phyloP scores from a whole-genome alignment of 345 rosid species.

The Iberis pinnata region DNA sequence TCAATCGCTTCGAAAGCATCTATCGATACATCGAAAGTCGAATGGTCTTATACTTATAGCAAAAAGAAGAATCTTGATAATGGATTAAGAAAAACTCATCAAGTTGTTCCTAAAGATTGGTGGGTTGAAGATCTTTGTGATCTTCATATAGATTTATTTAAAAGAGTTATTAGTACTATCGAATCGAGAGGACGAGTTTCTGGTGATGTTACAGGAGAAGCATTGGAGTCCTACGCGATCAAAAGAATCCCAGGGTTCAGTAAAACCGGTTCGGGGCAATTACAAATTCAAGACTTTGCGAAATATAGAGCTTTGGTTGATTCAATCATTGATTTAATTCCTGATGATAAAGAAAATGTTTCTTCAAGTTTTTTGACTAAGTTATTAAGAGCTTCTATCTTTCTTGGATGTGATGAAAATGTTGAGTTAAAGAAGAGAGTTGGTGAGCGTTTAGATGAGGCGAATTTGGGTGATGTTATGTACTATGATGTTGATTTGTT shows the following conservation, averaged over 20 bases:
- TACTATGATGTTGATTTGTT: constrained; percentile 52
- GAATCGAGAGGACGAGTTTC: constrained; percentile 42
- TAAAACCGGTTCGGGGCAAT: constrained; percentile 41
- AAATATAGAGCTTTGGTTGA: constrained; percentile 51
- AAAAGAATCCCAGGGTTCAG: constrained; percentile 62
- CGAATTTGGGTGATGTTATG: constrained; percentile 42
- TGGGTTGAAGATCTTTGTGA: constrained; percentile 81
- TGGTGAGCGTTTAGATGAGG: constrained; percentile 50
- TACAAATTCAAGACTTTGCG: constrained; percentile 38
- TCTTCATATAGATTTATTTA: constrained; percentile 57
- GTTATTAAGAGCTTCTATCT: constrained; percentile 47
- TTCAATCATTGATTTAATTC: constrained; percentile 51
- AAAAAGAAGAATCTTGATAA: constrained; percentile 54
- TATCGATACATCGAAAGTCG: constrained; percentile 52
- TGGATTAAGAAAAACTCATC: constrained; percentile 45
- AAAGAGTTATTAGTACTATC: constrained; percentile 42
- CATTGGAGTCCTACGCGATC: constrained; percentile 46
- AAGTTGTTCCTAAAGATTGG: constrained; percentile 66
- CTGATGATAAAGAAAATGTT: constrained; percentile 42
- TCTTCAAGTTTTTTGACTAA: constrained; percentile 53
- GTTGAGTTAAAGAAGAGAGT: constrained; percentile 43
- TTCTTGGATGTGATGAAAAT: constrained; percentile 48
- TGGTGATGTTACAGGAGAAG: constrained; percentile 53
- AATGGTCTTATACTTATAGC: constrained; percentile 75
- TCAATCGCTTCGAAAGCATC: constrained; percentile 58